Percentiles rank a stretch among this genome's conserved stretches.
These are phyloP conservation scores for Lycium ferocissimum DNA, from an alignment of 257 asterid genomes.

Conservation along the genomic window DNA sequence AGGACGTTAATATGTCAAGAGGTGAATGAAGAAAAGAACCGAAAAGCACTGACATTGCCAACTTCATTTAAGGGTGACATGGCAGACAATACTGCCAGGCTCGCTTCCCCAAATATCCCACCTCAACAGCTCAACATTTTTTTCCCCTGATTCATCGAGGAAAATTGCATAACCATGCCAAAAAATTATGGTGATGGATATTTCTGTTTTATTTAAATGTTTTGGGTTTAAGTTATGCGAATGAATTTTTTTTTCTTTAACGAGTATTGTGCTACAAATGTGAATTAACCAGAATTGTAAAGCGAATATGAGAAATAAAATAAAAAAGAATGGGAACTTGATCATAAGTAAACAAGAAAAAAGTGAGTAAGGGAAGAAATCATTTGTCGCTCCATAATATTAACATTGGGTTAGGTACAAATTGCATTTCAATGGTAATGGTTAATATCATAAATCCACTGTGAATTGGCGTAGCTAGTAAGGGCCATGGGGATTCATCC, in stretches of 20 bases:
- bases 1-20: not conserved
- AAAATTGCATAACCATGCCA: not conserved
- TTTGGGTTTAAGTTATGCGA: not conserved
- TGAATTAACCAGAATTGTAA: not conserved
- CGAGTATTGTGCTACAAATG: not conserved
- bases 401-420: not conserved
- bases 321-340: no score
- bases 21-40: not conserved
- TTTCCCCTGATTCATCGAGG: not conserved
- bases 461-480: no score
- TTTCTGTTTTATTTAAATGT: not conserved
- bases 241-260: not conserved
- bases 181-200: not conserved
- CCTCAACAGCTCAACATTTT: not conserved
- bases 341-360: no score
- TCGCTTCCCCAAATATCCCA: not conserved
- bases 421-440: not conserved
- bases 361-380: no score
- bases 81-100: constrained; percentile 23
- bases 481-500: no score
- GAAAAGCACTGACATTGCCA: constrained; percentile 28
- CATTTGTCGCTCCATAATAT: not conserved
- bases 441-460: no score
- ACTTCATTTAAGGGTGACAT: constrained; percentile 29
- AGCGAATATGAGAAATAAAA: not conserved